phyloP scores from a whole-genome alignment of 2,329 filamentous ascomycete species.

The Ascochyta viciae-villosae region DNA sequence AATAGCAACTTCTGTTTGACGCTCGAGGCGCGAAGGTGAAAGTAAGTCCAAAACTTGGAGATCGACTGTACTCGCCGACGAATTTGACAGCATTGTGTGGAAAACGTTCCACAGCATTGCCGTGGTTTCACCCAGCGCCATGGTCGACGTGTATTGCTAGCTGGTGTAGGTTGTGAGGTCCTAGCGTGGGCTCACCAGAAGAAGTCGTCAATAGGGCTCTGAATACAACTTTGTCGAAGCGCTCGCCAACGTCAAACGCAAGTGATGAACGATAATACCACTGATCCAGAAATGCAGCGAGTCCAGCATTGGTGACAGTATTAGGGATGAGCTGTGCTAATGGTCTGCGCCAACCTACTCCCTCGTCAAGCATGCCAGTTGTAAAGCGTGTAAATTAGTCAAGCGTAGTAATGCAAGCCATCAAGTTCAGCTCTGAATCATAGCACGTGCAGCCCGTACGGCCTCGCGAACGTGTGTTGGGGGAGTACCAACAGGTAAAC shows the following conservation, averaged over 20 bases:
- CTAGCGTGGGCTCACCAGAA: conserved; percentile 3
- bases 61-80: conserved; percentile 6
- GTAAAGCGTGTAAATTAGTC: background rate
- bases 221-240: conserved; percentile 8
- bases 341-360: background rate
- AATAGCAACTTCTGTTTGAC: conserved; percentile 28
- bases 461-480: background rate
- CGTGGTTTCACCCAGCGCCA: conserved; percentile 5
- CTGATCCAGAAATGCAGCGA: background rate
- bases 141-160: background rate
- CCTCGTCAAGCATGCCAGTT: background rate
- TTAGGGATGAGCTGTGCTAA: background rate
- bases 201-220: conserved; percentile 11
- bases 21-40: conserved; percentile 22
- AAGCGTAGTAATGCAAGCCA: background rate
- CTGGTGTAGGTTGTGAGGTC: background rate
- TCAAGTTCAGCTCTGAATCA: background rate
- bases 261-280: background rate
- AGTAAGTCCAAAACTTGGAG: conserved; percentile 8
- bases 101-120: conserved; percentile 2
- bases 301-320: background rate
- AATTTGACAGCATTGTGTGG: conserved; percentile 9
- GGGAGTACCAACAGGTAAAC: background rate
- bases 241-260: conserved; percentile 1
- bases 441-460: background rate